phyloP scores from a whole-genome alignment of 352 stramenopile genomes.

The Aphanomyces astaci region DNA sequence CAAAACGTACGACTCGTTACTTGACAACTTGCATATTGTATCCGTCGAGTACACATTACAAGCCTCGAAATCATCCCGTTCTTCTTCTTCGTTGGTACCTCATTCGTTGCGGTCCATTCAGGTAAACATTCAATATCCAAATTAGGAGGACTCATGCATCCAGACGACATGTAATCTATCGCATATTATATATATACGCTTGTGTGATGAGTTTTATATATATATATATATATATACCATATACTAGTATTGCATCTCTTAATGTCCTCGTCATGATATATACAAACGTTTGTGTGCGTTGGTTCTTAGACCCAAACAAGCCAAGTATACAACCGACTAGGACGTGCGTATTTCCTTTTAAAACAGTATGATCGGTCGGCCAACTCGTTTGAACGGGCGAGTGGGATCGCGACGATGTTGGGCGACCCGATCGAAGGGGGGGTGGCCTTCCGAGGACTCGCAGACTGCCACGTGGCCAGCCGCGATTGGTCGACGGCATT shows the following conservation, averaged over 20 bases:
- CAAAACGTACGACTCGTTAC: constrained; percentile 36
- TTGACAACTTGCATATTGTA: constrained; percentile 34
- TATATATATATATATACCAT: too few relatives aligned
- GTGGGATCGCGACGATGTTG: constrained; percentile 39
- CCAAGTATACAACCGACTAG: constrained; percentile 34
- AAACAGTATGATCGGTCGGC: constrained; percentile 50
- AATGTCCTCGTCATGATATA: too few relatives aligned
- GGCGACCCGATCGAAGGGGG: constrained; percentile 26
- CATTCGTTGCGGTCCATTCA: constrained; percentile 37
- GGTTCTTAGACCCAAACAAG: constrained; percentile 32
- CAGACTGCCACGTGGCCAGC: constrained; percentile 6
- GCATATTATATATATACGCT: too few relatives aligned
- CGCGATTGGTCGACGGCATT: neutral
- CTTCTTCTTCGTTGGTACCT: too few relatives aligned
- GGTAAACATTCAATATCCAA: constrained; percentile 33
- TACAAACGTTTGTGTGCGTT: too few relatives aligned
- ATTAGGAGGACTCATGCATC: constrained; percentile 35
- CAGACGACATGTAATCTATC: neutral
- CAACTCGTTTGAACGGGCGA: constrained; percentile 1
- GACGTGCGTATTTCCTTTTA: constrained; percentile 40
- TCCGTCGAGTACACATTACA: too few relatives aligned
- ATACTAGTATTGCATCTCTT: too few relatives aligned
- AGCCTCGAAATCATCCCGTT: too few relatives aligned
- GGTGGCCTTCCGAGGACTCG: neutral
- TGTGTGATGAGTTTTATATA: too few relatives aligned